These are phyloP conservation scores for Caloboletus firmus DNA, from an alignment of 1,284 basidiomycete genomes.

Conservation along the genomic window DNA sequence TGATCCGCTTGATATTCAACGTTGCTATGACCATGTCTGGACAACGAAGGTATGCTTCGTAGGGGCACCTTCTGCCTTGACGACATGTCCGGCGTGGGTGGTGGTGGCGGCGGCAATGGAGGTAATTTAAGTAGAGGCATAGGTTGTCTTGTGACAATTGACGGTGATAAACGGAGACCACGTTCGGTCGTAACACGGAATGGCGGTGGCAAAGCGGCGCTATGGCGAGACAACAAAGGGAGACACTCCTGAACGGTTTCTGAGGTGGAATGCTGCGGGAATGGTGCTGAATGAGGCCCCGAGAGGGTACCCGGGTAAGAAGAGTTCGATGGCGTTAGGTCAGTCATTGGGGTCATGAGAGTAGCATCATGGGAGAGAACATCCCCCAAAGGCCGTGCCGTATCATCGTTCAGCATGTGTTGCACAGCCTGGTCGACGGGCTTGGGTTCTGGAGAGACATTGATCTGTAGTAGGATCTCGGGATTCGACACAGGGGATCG, in stretches of 20 bases:
- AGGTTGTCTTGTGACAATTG: slow-evolving; percentile 32
- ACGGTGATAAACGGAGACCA: slow-evolving; percentile 34
- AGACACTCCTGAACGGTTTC: slow-evolving; percentile 3
- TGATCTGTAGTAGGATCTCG: slow-evolving; percentile 7
- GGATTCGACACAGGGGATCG: slow-evolving; percentile 1
- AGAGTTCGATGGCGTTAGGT: slow-evolving; percentile 2
- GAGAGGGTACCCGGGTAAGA: not conserved
- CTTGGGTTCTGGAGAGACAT: not conserved
- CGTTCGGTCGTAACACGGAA: slow-evolving; percentile 30
- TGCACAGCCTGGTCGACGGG: slow-evolving; percentile 8
- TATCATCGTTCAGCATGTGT: slow-evolving; percentile 13
- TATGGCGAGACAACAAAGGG: slow-evolving; percentile 8
- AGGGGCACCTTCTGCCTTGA: slow-evolving; percentile 33
- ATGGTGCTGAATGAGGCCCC: not conserved
- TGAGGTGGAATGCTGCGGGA: not conserved
- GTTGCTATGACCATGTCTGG: slow-evolving; percentile 43
- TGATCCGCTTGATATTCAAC: slow-evolving; percentile 39
- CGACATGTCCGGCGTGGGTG: slow-evolving; percentile 17
- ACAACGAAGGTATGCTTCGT: slow-evolving; percentile 51
- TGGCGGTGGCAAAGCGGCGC: slow-evolving; percentile 21
- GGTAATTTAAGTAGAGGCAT: slow-evolving; percentile 31
- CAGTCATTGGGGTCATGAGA: slow-evolving; percentile 2
- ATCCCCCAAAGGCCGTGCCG: slow-evolving; percentile 13
- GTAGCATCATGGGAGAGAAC: slow-evolving; percentile 4
- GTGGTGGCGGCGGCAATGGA: slow-evolving; percentile 20